Evolutionary conservation across 495 filamentous ascomycete species (phyloP), one percentile per base, ranked within the genome.

Genomic region (Lasiosphaeria hispida): DNA sequence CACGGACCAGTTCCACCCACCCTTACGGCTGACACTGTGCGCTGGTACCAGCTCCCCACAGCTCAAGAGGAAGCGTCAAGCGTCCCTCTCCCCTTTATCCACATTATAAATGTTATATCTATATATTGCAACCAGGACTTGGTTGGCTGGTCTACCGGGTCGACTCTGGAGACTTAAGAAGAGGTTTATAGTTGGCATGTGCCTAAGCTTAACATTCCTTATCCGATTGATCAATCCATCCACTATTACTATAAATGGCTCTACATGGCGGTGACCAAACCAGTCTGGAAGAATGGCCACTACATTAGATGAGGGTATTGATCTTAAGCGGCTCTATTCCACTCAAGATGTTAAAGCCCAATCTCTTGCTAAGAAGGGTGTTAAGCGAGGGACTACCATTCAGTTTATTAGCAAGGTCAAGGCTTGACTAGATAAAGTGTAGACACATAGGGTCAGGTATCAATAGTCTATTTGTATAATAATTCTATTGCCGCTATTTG

Each of bases 31-130:
- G n/a, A n/a, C n/a, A n/a, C n/a, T n/a, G n/a, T n/a, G n/a, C n/a
- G n/a, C n/a, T n/a, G n/a, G n/a, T n/a, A n/a, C n/a, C n/a, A n/a
- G n/a, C n/a, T n/a, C n/a, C n/a, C n/a, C n/a, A n/a, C n/a, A n/a
- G n/a, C n/a, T n/a, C n/a, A 58, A 69, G 53, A 67, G 60, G 53
- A 52, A 61, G 41, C 38, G 42, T 1, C 40, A 53, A 57, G 40
- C 39, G 2, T 44, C 55, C 14, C 11, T 52, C 36, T 48, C 10
- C 47, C 55, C 23, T 34, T 47, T 11, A 61, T 61, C 37, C 10
- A 57, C 43, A 62, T 57, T 40, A 60, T 43, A 9, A 58, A 62
- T 58, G 39, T 53, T 37, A 39, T 58, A 38, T 19, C n/a, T n/a
- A n/a, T n/a, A n/a, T n/a, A n/a, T n/a, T n/a, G n/a, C n/a, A n/a